Percentiles rank a stretch among this genome's conserved stretches.
These are phyloP conservation scores for Crucihimalaya himalaica DNA, from an alignment of 345 rosid genomes.

Conservation along the genomic window DNA sequence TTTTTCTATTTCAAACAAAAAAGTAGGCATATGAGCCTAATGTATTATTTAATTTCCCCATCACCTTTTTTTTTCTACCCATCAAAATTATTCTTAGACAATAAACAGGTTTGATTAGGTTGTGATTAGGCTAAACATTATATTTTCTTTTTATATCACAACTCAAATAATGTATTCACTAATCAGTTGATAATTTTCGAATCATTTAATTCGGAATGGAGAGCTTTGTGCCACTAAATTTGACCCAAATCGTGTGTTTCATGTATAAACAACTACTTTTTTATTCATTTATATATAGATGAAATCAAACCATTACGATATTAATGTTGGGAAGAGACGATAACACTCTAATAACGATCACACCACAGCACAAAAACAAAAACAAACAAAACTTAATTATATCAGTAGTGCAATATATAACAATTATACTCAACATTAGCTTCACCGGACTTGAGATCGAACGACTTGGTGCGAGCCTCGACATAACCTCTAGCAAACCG, in stretches of 20 bases:
- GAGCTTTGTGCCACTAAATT: conserved; percentile 6
- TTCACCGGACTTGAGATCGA: conserved; percentile 21
- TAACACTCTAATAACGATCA: background rate
- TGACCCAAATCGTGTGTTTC: conserved; percentile 18
- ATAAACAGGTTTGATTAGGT: conserved; percentile 2
- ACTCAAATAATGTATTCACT: background rate
- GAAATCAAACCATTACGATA: conserved; percentile 4
- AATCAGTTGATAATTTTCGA: background rate
- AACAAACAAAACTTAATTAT: background rate
- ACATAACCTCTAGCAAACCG: conserved; percentile 56
- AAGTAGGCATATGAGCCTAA: background rate
- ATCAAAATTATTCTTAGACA: background rate
- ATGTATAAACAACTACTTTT: background rate
- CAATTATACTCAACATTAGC: conserved; percentile 44
- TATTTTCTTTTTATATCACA: background rate
- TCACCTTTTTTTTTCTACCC: background rate
- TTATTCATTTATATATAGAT: background rate
- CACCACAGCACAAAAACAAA: background rate
- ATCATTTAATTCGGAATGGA: background rate
- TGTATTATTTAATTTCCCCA: background rate
- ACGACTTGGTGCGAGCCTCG: conserved; percentile 39
- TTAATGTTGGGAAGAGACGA: background rate
- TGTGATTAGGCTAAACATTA: conserved; percentile 5
- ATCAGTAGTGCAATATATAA: conserved; percentile 43
- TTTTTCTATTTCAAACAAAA: background rate